These are phyloP conservation scores for Penicillium sp. DNA, from an alignment of 2,329 filamentous ascomycete species.

Conservation along the genomic window DNA sequence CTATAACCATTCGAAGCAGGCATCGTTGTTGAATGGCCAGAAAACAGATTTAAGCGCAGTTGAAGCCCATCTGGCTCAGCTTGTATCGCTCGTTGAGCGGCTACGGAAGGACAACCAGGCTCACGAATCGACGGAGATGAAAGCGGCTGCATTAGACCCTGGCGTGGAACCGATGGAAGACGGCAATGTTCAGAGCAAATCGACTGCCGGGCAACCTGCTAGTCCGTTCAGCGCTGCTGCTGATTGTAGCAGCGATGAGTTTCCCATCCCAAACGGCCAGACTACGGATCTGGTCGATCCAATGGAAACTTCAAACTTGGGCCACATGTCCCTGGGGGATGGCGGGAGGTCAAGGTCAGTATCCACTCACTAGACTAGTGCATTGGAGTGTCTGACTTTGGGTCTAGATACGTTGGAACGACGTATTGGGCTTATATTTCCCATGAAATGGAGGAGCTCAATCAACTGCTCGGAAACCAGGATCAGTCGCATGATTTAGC, in stretches of 20 bases:
- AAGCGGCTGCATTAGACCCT: not conserved
- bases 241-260: slow-evolving; percentile 40
- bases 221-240: slow-evolving; percentile 19
- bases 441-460: slow-evolving; percentile 44
- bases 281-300: slow-evolving; percentile 43
- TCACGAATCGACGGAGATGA: not conserved
- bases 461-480: slow-evolving; percentile 42
- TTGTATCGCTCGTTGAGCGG: not conserved
- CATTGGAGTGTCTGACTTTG: not conserved
- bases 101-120: not conserved
- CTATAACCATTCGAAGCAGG: not conserved
- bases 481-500: slow-evolving; percentile 32
- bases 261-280: slow-evolving; percentile 41
- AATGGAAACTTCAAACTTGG: slow-evolving; percentile 40
- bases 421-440: slow-evolving; percentile 48
- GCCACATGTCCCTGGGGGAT: slow-evolving; percentile 43
- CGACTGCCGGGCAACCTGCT: no score
- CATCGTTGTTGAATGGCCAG: not conserved
- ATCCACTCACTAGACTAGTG: not conserved
- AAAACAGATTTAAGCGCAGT: not conserved
- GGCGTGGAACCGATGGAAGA: not conserved
- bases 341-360: slow-evolving; percentile 35
- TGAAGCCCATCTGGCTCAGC: not conserved
- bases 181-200: not conserved
- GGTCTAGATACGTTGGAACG: slow-evolving; percentile 42